Percentiles rank a stretch among this genome's conserved stretches.
These are phyloP conservation scores for Candida sakaeoensis DNA, from an alignment of 805 yeast species.

Conservation along the genomic window DNA sequence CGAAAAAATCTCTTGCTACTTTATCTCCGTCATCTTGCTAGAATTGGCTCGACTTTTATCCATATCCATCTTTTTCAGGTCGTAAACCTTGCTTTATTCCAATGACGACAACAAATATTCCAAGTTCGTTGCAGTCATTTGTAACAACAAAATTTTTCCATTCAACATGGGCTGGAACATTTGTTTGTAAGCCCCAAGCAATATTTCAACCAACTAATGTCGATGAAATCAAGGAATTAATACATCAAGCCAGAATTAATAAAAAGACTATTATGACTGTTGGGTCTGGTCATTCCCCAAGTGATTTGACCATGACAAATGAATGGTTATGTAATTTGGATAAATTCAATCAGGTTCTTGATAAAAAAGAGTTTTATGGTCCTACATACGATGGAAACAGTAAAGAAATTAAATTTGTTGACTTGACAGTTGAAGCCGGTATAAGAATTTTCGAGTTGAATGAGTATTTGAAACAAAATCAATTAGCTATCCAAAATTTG, in stretches of 20 bases:
- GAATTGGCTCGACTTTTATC: neutral
- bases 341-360: slow-evolving; percentile 55
- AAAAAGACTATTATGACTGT: slow-evolving; percentile 73
- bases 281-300: slow-evolving; percentile 95
- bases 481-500: slow-evolving; percentile 81
- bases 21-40: slow-evolving; percentile 1
- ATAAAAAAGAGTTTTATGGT: slow-evolving; percentile 44
- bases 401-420: slow-evolving; percentile 62
- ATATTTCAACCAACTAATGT: slow-evolving; percentile 72
- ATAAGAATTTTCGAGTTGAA: slow-evolving; percentile 73
- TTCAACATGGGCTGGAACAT: slow-evolving; percentile 90
- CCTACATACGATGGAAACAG: slow-evolving; percentile 19
- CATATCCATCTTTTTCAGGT: neutral
- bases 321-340: slow-evolving; percentile 91
- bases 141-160: slow-evolving; percentile 46
- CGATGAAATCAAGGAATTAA: slow-evolving; percentile 66
- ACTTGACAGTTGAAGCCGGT: slow-evolving; percentile 94
- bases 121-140: slow-evolving; percentile 29
- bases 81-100: neutral
- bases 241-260: slow-evolving; percentile 56
- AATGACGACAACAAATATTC: slow-evolving; percentile 24
- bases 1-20: slow-evolving; percentile 1
- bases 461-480: slow-evolving; percentile 55
- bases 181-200: slow-evolving; percentile 67
- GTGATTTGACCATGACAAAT: slow-evolving; percentile 79